phyloP scores from a whole-genome alignment of 345 rosid species.

The Clausena lansium region DNA sequence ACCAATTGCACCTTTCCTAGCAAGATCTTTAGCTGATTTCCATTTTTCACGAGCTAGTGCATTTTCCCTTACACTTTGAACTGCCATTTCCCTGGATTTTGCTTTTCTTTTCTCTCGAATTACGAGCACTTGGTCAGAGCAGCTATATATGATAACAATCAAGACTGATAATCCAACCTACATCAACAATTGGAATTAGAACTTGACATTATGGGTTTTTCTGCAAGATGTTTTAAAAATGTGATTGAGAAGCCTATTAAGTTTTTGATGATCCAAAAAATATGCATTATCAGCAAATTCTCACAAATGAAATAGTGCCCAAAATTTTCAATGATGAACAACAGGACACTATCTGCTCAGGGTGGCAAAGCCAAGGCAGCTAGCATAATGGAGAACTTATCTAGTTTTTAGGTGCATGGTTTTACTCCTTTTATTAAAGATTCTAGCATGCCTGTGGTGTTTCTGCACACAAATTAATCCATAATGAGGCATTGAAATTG shows the following conservation, averaged over 20 bases:
- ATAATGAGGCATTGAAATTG: not conserved
- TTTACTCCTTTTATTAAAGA: not conserved
- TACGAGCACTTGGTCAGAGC: slow-evolving; percentile 93
- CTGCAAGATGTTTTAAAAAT: slow-evolving; percentile 2
- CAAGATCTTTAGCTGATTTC: slow-evolving; percentile 88
- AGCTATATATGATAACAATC: slow-evolving; percentile 81
- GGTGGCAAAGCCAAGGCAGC: not conserved
- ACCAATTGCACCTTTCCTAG: slow-evolving; percentile 71
- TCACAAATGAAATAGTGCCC: not conserved
- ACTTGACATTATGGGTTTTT: not conserved
- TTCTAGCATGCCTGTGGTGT: not conserved
- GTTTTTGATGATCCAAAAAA: not conserved
- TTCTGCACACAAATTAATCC: not conserved
- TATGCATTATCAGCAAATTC: not conserved
- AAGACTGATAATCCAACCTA: slow-evolving; percentile 79
- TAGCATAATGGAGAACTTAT: not conserved
- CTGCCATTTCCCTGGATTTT: slow-evolving; percentile 85
- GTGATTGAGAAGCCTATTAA: not conserved
- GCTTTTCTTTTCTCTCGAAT: slow-evolving; percentile 89
- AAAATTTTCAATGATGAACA: not conserved
- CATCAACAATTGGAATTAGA: slow-evolving; percentile 28
- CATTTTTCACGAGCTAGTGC: slow-evolving; percentile 79
- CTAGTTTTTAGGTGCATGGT: not conserved
- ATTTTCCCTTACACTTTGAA: slow-evolving; percentile 75
- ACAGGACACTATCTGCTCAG: not conserved